A percentile compares a stretch with the other conserved stretches of the same genome.
Conservation (phyloP, 129 eudicot genomes). For the Flaveria ramosissima region DNA sequence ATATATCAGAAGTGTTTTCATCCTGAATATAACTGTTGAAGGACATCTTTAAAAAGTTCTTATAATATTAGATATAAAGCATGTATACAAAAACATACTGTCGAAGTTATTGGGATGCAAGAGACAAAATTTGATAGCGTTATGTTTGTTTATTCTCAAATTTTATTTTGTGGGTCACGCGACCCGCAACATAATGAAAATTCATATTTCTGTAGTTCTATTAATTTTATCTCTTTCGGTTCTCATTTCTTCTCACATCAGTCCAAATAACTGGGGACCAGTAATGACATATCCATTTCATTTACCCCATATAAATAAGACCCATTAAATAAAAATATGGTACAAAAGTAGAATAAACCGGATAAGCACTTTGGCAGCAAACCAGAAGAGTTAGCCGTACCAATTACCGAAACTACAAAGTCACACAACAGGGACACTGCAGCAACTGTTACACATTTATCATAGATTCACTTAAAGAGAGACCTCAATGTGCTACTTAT, state of each 20-base stretch:
- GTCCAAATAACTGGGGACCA: slow-evolving; percentile 23
- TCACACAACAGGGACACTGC: not conserved
- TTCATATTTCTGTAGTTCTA: slow-evolving; percentile 4
- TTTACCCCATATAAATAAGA: not conserved
- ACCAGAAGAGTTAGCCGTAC: too few species aligned
- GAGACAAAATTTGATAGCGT: not conserved
- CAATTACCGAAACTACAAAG: not conserved
- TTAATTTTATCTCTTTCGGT: not conserved
- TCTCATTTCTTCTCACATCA: slow-evolving; percentile 13
- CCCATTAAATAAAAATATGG: not conserved
- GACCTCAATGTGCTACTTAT: slow-evolving; percentile 19
- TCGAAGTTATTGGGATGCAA: not conserved
- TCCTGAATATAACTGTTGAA: not conserved
- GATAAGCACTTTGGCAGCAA: slow-evolving; percentile 7
- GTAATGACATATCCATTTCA: slow-evolving; percentile 15
- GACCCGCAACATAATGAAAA: not conserved
- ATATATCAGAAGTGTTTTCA: not conserved
- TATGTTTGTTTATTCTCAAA: not conserved
- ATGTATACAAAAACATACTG: not conserved
- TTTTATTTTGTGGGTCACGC: slow-evolving; percentile 12
- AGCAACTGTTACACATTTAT: not conserved
- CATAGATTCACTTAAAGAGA: not conserved
- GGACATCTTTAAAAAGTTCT: not conserved
- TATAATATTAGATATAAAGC: not conserved
- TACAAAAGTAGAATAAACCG: not conserved